Evolutionary conservation across 1,284 basidiomycete species (phyloP), one percentile per base, ranked within the genome.

Genomic region (Blastosporella zonata): DNA sequence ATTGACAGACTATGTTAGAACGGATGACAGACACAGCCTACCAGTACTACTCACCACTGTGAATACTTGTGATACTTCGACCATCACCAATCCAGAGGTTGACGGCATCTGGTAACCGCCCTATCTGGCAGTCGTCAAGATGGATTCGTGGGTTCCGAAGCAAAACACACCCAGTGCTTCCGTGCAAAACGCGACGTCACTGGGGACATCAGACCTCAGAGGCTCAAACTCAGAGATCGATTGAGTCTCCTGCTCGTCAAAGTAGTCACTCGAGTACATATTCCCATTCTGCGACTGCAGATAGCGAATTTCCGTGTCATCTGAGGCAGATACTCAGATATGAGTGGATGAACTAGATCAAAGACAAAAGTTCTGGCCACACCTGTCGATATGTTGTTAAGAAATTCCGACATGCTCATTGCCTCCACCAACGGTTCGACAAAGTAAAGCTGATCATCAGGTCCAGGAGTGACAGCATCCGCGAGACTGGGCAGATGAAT

Each of bases 241-340:
- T 42, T 56, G 55, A 5, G 57, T 54, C 15, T 50, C 55, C 23
- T 55, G 59, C 4, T 59, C 55, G 15, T 66, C 60, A 52, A 77
- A 80, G 57, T 71, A 73, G 35, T 61, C 59, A 49, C 61, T 67
- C 1, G 79, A 74, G 57, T 81, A 90, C 25, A 96, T 59, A 64
- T 96, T 96, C 8, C 93, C 93, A 64, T 96, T 92, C 65, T 96
- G 93, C 1, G 87, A 90, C 64, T 96, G 93, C 5, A 96, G 73
- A 65, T 95, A 96, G 52, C 75, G 69, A 2, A 84, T 75, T 45
- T 87, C 78, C 15, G 59, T 50, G 6, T 47, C 39, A 13, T 38
- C 51, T 36, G 43, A 54, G 46, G 55, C 45, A 18, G 36, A 31
- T 10, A 15, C 0, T 6, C 6, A 8, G 33, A 40, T 12, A 28